phyloP scores from a whole-genome alignment of 2,329 filamentous ascomycete genomes.

The Calcarisporium arbuscula region DNA sequence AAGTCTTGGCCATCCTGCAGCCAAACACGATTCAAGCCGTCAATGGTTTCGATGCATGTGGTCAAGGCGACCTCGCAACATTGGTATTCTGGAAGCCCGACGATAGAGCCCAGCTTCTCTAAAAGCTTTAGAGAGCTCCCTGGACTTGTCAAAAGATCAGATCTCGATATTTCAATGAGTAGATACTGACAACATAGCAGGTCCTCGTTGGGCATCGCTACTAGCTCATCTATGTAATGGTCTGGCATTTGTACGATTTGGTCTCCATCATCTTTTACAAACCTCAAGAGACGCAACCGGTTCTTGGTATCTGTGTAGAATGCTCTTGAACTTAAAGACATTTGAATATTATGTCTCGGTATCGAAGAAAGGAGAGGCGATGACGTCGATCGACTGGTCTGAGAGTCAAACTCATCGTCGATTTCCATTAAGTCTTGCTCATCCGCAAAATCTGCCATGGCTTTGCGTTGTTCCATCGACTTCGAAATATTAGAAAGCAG shows the following conservation, averaged over 20 bases:
- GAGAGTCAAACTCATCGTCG: slow-evolving; percentile 58
- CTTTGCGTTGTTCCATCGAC: slow-evolving; percentile 14
- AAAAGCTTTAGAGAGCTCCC: slow-evolving; percentile 42
- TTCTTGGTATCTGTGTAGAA: slow-evolving; percentile 43
- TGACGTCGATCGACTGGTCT: slow-evolving; percentile 42
- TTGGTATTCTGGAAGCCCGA: slow-evolving; percentile 54
- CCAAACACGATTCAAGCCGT: slow-evolving; percentile 60
- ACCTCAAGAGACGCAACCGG: slow-evolving; percentile 38
- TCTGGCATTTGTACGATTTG: slow-evolving; percentile 45
- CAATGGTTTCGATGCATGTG: slow-evolving; percentile 61
- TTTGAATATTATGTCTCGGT: slow-evolving; percentile 38
- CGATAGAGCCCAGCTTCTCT: slow-evolving; percentile 43
- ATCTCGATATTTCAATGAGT: slow-evolving; percentile 45
- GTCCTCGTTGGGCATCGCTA: slow-evolving; percentile 45
- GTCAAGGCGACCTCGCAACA: slow-evolving; percentile 69
- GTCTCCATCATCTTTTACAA: slow-evolving; percentile 34
- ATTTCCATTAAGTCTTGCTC: slow-evolving; percentile 57
- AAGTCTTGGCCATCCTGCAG: slow-evolving; percentile 52
- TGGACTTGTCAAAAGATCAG: slow-evolving; percentile 43
- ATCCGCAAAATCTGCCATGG: slow-evolving; percentile 21
- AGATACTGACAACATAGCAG: slow-evolving; percentile 45
- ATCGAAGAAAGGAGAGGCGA: slow-evolving; percentile 31
- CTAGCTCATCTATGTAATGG: slow-evolving; percentile 42
- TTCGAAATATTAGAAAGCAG: slow-evolving; percentile 35
- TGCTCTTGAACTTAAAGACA: slow-evolving; percentile 34